phyloP scores from a whole-genome alignment of 1,139 yeast genomes.

The Hansenula anomala region DNA sequence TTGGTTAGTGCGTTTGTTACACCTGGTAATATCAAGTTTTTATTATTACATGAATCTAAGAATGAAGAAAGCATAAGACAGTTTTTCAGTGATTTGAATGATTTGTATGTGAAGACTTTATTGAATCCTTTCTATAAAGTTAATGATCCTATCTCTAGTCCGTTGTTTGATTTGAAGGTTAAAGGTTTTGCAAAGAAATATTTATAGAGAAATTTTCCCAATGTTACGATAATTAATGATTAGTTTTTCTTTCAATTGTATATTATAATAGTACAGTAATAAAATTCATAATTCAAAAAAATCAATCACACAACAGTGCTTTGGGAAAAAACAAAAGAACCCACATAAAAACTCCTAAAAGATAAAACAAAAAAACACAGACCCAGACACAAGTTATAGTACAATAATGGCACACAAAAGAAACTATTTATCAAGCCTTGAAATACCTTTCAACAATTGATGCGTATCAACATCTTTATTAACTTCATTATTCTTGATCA shows the following conservation, averaged over 20 bases:
- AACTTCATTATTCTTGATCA: constrained; percentile 10
- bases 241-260: no score
- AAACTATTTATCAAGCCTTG: constrained; percentile 16
- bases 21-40: constrained; percentile 79
- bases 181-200: constrained; percentile 73
- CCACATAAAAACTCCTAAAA: no score
- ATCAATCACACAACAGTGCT: no score
- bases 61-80: constrained; percentile 79
- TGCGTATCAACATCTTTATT: constrained; percentile 20
- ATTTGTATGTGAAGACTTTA: constrained; percentile 77
- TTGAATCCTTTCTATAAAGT: constrained; percentile 83
- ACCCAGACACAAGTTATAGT: background rate
- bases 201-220: constrained; percentile 31
- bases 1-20: constrained; percentile 79
- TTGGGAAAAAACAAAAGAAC: no score
- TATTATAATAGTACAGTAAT: background rate
- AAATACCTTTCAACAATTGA: constrained; percentile 25
- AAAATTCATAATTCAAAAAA: no score
- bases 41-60: constrained; percentile 64
- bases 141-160: constrained; percentile 69
- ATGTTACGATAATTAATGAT: no score
- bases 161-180: constrained; percentile 73
- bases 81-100: constrained; percentile 82
- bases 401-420: no score
- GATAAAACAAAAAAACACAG: background rate